These are phyloP conservation scores for Hypoxylon sp. DNA, from an alignment of 2,329 filamentous ascomycete genomes.

Conservation along the genomic window DNA sequence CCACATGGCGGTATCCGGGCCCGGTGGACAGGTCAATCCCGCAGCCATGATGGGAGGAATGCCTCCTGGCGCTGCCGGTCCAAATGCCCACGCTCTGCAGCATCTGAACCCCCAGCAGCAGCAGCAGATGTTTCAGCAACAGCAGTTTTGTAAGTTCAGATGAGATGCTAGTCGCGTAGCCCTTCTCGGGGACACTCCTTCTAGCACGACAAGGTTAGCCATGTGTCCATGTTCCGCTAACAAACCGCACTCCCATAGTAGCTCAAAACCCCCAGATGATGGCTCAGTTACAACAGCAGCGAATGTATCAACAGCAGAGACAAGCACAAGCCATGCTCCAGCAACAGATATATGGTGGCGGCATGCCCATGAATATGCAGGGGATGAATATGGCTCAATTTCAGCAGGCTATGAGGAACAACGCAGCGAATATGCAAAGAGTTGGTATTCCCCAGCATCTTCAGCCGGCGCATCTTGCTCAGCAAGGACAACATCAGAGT, in stretches of 20 bases:
- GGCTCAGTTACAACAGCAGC: constrained; percentile 49
- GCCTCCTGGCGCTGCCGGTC: constrained; percentile 75
- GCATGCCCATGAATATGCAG: constrained; percentile 61
- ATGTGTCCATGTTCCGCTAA: constrained; percentile 25
- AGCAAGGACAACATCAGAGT: constrained; percentile 52
- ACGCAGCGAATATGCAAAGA: constrained; percentile 55
- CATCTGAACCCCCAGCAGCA: constrained; percentile 74
- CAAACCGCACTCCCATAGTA: constrained; percentile 21
- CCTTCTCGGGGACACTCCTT: neutral
- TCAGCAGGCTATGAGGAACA: constrained; percentile 59
- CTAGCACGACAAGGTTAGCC: neutral
- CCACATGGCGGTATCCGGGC: constrained; percentile 80
- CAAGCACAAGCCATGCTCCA: constrained; percentile 52
- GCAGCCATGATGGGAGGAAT: constrained; percentile 82
- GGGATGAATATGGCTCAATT: constrained; percentile 58
- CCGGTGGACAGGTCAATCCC: constrained; percentile 79
- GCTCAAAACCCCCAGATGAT: constrained; percentile 55
- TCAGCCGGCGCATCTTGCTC: constrained; percentile 56
- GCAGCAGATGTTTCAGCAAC: constrained; percentile 67
- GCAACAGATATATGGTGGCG: constrained; percentile 53
- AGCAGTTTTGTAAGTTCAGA: constrained; percentile 55
- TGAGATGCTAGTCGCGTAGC: neutral
- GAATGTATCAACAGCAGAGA: constrained; percentile 50
- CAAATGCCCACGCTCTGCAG: constrained; percentile 78
- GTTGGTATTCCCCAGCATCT: constrained; percentile 62